These are phyloP conservation scores for Brettanomyces anomalus DNA, from an alignment of 805 yeast genomes.

Conservation along the genomic window DNA sequence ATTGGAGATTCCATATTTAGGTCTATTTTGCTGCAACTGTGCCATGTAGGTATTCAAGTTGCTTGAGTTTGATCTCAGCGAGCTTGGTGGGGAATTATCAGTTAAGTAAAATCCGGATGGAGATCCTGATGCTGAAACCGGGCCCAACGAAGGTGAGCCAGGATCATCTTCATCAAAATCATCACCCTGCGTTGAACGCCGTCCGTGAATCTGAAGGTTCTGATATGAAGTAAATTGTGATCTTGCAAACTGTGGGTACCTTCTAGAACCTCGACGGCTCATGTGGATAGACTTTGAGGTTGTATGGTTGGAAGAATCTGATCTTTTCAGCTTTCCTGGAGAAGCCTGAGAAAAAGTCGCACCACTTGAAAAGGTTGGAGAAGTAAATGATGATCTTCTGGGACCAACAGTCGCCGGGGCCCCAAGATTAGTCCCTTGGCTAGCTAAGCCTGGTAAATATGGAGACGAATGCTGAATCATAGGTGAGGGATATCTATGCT, in stretches of 20 bases:
- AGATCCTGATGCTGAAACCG: conserved; percentile 44
- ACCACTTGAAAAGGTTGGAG: conserved; percentile 3
- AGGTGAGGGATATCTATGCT: conserved; percentile 1
- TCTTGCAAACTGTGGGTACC: no score
- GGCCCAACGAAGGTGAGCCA: conserved; percentile 44
- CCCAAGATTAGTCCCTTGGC: background rate
- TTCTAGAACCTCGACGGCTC: background rate
- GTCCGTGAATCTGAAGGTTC: background rate
- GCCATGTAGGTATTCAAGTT: conserved; percentile 4
- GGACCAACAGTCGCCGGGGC: conserved; percentile 4
- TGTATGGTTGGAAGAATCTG: conserved; percentile 2
- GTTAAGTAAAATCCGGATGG: conserved; percentile 47
- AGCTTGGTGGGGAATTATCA: conserved; percentile 44
- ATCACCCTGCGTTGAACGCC: background rate
- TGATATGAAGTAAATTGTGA: background rate
- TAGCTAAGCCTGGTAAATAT: background rate
- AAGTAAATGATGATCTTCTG: conserved; percentile 10
- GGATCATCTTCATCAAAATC: conserved; percentile 23
- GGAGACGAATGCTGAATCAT: background rate
- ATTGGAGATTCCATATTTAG: background rate
- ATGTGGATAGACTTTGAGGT: background rate
- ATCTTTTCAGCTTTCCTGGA: conserved; percentile 4
- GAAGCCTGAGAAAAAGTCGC: conserved; percentile 1
- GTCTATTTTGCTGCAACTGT: conserved; percentile 1
- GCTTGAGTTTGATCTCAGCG: conserved; percentile 22